Percentiles rank a stretch among this genome's conserved stretches.
Evolutionary conservation across 805 yeast species (phyloP).

Genomic region (Komagataella mondaviorum): DNA sequence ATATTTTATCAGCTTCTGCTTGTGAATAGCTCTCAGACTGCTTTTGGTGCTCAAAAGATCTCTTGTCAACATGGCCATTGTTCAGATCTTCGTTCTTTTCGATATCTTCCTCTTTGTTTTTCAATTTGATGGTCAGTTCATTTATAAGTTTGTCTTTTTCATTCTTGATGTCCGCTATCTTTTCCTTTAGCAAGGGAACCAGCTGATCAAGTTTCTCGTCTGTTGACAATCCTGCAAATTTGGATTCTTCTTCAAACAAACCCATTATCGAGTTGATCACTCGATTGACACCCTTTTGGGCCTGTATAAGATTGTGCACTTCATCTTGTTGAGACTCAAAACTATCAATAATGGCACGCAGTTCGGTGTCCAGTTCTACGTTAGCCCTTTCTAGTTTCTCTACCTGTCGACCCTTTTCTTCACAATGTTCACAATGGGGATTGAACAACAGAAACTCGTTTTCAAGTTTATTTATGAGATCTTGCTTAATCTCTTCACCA

Average conservation of each 20-base stretch:
- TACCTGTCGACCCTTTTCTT: conserved; percentile 2
- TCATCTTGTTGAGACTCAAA: neutral
- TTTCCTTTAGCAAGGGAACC: neutral
- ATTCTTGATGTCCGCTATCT: neutral
- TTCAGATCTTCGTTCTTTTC: conserved; percentile 6
- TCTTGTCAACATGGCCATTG: conserved; percentile 7
- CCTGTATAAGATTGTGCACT: neutral
- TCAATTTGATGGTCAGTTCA: conserved; percentile 1
- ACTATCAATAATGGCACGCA: neutral
- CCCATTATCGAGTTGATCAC: neutral
- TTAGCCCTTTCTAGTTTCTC: conserved; percentile 1
- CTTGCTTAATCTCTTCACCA: conserved; percentile 3
- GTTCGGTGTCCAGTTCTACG: neutral
- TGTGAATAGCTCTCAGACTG: conserved; percentile 4
- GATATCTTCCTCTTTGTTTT: neutral
- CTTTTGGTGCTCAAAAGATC: conserved; percentile 5
- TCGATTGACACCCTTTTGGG: neutral
- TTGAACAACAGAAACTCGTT: conserved; percentile 1
- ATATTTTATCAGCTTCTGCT: neutral
- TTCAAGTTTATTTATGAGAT: conserved; percentile 3
- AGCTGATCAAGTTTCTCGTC: neutral
- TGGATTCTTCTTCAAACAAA: conserved; percentile 4
- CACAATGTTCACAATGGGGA: conserved; percentile 1
- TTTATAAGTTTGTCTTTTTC: neutral
- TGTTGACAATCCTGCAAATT: neutral